Evolutionary conservation across 1,284 basidiomycete species (phyloP).

Genomic region (Leccinum fallax): DNA sequence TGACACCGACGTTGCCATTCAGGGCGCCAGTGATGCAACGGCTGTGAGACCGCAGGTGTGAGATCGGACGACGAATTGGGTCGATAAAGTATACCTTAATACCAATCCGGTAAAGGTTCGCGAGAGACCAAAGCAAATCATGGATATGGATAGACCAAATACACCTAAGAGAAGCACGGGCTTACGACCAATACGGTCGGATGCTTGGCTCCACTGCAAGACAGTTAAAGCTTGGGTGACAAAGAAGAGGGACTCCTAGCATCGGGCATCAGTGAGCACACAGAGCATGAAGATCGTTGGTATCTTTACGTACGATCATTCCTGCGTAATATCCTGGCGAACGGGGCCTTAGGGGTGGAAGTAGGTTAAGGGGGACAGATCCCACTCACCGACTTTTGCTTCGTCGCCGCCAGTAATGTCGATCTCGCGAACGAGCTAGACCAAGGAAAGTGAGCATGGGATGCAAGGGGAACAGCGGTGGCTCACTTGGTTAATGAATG

Average conservation of each 20-base stretch:
- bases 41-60: slow-evolving; percentile 27
- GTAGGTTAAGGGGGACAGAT: not conserved
- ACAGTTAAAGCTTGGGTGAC: slow-evolving; percentile 54
- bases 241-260: slow-evolving; percentile 46
- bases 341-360: not conserved
- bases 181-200: slow-evolving; percentile 55
- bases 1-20: slow-evolving; percentile 57
- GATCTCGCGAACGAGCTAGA: slow-evolving; percentile 49
- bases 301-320: slow-evolving; percentile 46
- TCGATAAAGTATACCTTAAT: slow-evolving; percentile 39
- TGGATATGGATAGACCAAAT: slow-evolving; percentile 54
- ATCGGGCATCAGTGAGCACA: not conserved
- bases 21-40: slow-evolving; percentile 55
- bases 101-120: slow-evolving; percentile 52
- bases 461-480: not conserved
- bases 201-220: slow-evolving; percentile 56
- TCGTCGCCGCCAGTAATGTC: slow-evolving; percentile 53
- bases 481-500: slow-evolving; percentile 53
- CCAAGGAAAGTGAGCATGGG: slow-evolving; percentile 1
- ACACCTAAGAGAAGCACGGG: slow-evolving; percentile 59
- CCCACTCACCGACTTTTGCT: slow-evolving; percentile 42
- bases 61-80: slow-evolving; percentile 3
- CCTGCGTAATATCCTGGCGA: slow-evolving; percentile 57
- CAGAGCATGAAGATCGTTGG: slow-evolving; percentile 9
- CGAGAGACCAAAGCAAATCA: slow-evolving; percentile 59